Evolutionary conservation across 129 eudicot species (phyloP).

Genomic region (Mikania micrantha): DNA sequence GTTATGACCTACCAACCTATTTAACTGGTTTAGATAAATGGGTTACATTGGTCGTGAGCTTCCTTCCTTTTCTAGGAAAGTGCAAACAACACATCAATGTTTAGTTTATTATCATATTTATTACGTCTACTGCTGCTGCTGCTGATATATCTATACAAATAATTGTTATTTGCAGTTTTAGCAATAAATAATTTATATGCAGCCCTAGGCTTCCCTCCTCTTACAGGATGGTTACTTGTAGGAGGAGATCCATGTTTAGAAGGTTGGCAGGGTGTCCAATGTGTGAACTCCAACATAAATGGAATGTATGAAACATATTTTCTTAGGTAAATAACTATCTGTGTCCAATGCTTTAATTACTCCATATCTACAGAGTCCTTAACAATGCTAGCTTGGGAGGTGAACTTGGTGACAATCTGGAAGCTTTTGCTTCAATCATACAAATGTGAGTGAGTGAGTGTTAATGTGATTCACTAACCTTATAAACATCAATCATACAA

Average conservation of each 20-base stretch:
- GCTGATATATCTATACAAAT: conserved; percentile 28
- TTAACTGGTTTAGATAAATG: background rate
- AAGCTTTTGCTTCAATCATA: conserved; percentile 57
- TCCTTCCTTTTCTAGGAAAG: too few species aligned
- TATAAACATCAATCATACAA: too few species aligned
- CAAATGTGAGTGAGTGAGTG: conserved; percentile 91
- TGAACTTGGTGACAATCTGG: conserved; percentile 55
- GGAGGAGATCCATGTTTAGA: conserved; percentile 93
- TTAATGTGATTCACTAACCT: background rate
- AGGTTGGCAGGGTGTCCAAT: conserved; percentile 88
- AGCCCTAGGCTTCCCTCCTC: conserved; percentile 70
- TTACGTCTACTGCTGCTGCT: background rate
- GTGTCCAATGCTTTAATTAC: conserved; percentile 36
- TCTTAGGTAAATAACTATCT: conserved; percentile 39
- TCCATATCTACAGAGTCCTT: conserved; percentile 41
- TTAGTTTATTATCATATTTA: background rate
- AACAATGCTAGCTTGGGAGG: conserved; percentile 80
- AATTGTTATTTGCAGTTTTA: conserved; percentile 43
- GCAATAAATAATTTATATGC: conserved; percentile 73
- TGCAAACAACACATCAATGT: background rate
- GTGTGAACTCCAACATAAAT: conserved; percentile 74
- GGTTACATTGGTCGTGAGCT: background rate
- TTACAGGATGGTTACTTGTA: conserved; percentile 65
- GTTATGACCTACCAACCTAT: too few species aligned
- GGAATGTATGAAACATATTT: conserved; percentile 70